Conservation (phyloP, 371 early-diverging fungal species). For the Mycotypha africana region DNA sequence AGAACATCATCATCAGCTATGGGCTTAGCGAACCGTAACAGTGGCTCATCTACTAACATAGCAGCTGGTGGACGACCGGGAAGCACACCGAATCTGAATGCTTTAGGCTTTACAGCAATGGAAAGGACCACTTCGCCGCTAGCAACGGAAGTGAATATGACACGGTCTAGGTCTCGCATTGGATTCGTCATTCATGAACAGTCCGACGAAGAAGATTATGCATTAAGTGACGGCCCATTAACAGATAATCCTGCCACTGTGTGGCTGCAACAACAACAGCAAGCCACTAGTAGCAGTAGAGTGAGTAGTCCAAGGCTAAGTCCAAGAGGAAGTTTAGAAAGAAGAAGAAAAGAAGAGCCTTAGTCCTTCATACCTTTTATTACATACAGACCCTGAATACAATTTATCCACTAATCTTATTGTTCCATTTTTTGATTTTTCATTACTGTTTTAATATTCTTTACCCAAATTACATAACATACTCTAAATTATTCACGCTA, state of each 20-base stretch:
- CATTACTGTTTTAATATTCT: too few species aligned
- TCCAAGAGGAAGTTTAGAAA: constrained; percentile 25
- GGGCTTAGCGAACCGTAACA: constrained; percentile 24
- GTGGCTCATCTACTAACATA: constrained; percentile 18
- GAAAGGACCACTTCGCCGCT: constrained; percentile 16
- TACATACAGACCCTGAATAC: too few species aligned
- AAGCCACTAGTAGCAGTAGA: constrained; percentile 6
- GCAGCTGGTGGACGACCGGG: constrained; percentile 20
- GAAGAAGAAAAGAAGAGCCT: constrained; percentile 16
- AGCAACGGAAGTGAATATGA: constrained; percentile 2
- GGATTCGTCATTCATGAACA: constrained; percentile 25
- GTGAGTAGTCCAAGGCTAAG: constrained; percentile 14
- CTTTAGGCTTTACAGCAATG: not conserved
- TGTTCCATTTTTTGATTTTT: too few species aligned
- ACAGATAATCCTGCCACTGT: constrained; percentile 8
- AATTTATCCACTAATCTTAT: too few species aligned
- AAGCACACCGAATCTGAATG: constrained; percentile 22
- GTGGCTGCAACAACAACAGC: constrained; percentile 20
- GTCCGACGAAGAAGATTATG: constrained; percentile 26
- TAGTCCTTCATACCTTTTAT: too few species aligned
- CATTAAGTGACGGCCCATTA: constrained; percentile 11
- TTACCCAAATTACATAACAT: too few species aligned
- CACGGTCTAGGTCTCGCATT: constrained; percentile 16
- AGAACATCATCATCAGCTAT: constrained; percentile 22
- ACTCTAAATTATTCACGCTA: too few species aligned